Base-by-base conservation (phyloP, 345 rosid genomes). In the Physaria fendleri region DNA sequence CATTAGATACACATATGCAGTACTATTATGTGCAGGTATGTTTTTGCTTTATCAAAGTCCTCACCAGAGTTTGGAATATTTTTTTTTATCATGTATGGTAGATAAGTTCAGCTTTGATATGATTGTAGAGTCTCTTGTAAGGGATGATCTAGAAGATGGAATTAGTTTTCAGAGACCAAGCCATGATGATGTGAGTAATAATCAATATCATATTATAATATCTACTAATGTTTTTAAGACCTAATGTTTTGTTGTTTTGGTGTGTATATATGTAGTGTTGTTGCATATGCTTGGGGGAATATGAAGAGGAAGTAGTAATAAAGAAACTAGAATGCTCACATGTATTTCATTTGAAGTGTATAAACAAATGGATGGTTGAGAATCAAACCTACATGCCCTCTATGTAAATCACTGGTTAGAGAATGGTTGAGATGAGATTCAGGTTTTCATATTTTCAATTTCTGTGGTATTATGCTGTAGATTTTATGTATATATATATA, bases 251-350 rank as follows among this genome's bases (percentile, higher is more conserved):
- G n/a, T n/a, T n/a, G n/a, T n/a, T n/a, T n/a, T 44, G 8, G 18
- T 23, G 14, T 35, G 45, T n/a, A n/a, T n/a, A n/a, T n/a, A n/a
- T 35, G 45, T 37, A 47, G 56, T 46, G 45, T 46, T 60, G 65
- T 47, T 46, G 56, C 56, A 60, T 60, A 13, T 60, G 56, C 65
- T 34, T 60, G 45, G 35, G 14, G 45, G 16, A 24, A 15, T 46
- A 6, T 46, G 55, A 13, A 60, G 64, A 33, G 15, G 23, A 32
- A n/a, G 5, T 16, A 5, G 33, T 5, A 5, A 4, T 16, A 34
- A 46, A 34, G 33, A 60, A 47, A 48, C 46, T 61, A 24, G 56
- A 35, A 35, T 61, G 66, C 37, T 37, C 56, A 2, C 46, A 47
- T 18, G 24, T 61, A 4, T 61, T 48, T 35, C 56, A 61, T 47